phyloP scores from a whole-genome alignment of 2,329 filamentous ascomycete genomes.

The Kalaharituber pfeilii region DNA sequence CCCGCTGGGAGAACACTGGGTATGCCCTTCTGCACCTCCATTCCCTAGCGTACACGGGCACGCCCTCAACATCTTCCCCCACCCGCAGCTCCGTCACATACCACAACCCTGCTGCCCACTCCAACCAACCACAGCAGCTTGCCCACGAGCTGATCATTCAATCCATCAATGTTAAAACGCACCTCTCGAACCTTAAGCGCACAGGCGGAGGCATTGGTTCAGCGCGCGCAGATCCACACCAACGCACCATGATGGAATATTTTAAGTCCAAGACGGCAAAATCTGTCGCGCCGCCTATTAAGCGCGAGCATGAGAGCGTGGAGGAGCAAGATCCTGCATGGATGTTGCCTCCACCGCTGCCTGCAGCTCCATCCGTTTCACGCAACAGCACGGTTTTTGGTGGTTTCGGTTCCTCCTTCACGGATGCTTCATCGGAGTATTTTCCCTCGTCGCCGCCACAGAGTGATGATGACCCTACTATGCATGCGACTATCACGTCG shows the following conservation, averaged over 20 bases:
- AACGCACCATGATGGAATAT: constrained; percentile 60
- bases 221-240: constrained; percentile 53
- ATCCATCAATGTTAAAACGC: constrained; percentile 50
- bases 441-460: constrained; percentile 11
- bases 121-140: background rate
- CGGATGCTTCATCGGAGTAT: constrained; percentile 15
- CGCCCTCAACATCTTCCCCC: background rate
- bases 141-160: constrained; percentile 33
- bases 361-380: background rate
- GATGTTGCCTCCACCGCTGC: background rate
- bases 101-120: no score
- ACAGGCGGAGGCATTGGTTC: constrained; percentile 71
- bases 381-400: constrained; percentile 3
- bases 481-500: no score
- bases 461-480: constrained; percentile 33
- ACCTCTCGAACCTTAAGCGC: constrained; percentile 57
- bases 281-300: background rate
- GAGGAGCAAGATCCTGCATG: background rate
- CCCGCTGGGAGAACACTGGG: constrained; percentile 48
- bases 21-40: constrained; percentile 36
- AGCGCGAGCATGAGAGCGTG: background rate
- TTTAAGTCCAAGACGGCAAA: constrained; percentile 39
- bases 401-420: background rate
- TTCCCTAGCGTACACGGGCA: constrained; percentile 5
- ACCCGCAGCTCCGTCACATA: background rate